These are phyloP conservation scores for Saccharomyces hybrid DNA, from an alignment of 1,139 yeast genomes.

Conservation along the genomic window DNA sequence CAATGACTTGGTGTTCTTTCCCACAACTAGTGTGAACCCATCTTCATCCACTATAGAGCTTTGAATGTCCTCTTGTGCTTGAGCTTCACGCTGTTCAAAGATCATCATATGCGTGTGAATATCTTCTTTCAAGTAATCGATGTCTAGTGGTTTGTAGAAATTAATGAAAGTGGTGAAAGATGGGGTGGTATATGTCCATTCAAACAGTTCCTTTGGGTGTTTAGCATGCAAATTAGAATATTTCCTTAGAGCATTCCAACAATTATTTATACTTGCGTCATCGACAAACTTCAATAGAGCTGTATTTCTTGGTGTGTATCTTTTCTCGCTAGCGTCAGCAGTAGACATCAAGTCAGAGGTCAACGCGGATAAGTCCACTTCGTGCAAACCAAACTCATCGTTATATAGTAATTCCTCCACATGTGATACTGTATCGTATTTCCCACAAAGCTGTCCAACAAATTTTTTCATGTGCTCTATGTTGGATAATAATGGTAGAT, in stretches of 20 bases:
- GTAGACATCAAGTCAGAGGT: conserved; percentile 50
- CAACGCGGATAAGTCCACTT: conserved; percentile 50
- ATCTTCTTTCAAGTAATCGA: conserved; percentile 29
- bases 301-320: conserved; percentile 57
- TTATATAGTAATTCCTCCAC: conserved; percentile 27
- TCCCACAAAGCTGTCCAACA: conserved; percentile 49
- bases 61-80: conserved; percentile 51
- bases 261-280: conserved; percentile 60
- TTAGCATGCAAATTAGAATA: conserved; percentile 26
- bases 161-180: conserved; percentile 27
- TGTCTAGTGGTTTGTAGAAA: conserved; percentile 30
- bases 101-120: conserved; percentile 40
- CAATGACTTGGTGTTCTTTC: conserved; percentile 68
- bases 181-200: conserved; percentile 30
- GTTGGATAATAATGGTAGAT: conserved; percentile 60
- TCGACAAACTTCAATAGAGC: conserved; percentile 73
- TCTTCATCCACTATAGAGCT: conserved; percentile 75
- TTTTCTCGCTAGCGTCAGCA: conserved; percentile 29
- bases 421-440: conserved; percentile 29
- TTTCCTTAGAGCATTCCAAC: conserved; percentile 54
- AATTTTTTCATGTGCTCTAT: conserved; percentile 46
- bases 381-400: conserved; percentile 37
- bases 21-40: conserved; percentile 87
- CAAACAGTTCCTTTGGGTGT: conserved; percentile 14
- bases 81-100: conserved; percentile 67